Base-by-base conservation (phyloP, 257 asterid species). In the Solanum clarkiae region DNA sequence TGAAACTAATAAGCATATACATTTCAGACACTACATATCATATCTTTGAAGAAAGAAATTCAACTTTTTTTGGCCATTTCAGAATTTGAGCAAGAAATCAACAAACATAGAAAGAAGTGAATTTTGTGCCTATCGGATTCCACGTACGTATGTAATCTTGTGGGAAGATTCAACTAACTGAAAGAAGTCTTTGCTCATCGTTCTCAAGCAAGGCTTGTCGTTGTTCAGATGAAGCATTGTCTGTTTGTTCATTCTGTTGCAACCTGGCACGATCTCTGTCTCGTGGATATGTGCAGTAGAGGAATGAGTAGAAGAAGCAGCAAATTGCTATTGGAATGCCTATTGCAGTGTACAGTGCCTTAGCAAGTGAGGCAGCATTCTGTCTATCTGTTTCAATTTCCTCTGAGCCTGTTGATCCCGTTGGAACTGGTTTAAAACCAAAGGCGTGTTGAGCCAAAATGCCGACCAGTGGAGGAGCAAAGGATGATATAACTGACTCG, bases 401-500 rank as follows among this genome's bases (percentile, higher is more conserved):
- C 42, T 53, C 59, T n/a, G 85, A 65, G 54, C 12, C 81, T 1
- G 72, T 22, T 53, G 74, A 54, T 80, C 87, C 85, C 16, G 82
- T 81, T 75, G 92, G 91, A 65, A 86, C 68, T 24, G 97, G 98
- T 75, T 91, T 94, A 45, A 87, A 96, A 80, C 98, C 98, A 20
- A 90, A 96, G 24, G 91, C 90, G 2, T 87, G 90, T 86, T 96
- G 97, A 69, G 98, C 89, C 75, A 96, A 80, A 59, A 93, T 69
- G 56, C 99, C 99, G 8, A 96, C 98, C 9, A 94, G 84, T 0
- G 98, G 97, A 17, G 99, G 98, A 59, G 99, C 98, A 77, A 96
- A 96, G 22, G 99, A 94, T 29, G 98, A 86, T 68, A 94, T 89
- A 42, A 94, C 89, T 71, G 97, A 91, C 90, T 96, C 99, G 24